Evolutionary conservation across 2,329 filamentous ascomycete genomes (phyloP).

Genomic region (Pseudogymnoascus sp.): DNA sequence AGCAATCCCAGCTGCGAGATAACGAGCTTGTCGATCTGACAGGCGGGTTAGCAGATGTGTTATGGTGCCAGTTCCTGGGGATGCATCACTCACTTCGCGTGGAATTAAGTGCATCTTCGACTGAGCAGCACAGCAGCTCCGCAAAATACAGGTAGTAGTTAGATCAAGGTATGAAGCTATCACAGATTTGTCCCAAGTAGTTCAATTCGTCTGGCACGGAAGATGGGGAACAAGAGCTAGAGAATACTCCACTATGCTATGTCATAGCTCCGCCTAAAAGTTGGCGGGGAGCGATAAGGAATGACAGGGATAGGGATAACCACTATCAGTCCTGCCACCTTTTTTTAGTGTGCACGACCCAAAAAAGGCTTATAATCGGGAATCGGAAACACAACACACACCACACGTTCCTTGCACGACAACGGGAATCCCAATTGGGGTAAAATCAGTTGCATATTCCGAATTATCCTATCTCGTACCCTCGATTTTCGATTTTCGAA

Average conservation of each 20-base stretch:
- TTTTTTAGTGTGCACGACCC: conserved; percentile 1
- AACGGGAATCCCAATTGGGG: background rate
- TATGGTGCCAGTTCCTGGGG: background rate
- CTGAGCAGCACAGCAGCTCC: background rate
- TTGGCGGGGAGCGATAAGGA: conserved; percentile 2
- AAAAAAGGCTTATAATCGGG: background rate
- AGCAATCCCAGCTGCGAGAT: conserved; percentile 83
- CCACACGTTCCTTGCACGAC: background rate
- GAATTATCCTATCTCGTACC: background rate
- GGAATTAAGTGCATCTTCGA: conserved; percentile 41
- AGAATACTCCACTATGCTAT: background rate
- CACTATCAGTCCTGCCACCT: background rate
- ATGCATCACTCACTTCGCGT: conserved; percentile 36
- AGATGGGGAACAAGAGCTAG: background rate
- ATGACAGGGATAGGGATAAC: background rate
- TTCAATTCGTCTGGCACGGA: background rate
- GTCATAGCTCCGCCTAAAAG: conserved; percentile 5
- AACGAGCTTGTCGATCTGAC: conserved; percentile 87
- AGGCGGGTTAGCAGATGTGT: background rate
- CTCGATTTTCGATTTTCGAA: background rate
- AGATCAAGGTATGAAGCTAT: background rate
- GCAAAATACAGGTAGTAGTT: background rate
- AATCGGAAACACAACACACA: background rate
- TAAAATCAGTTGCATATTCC: background rate
- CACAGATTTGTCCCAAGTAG: background rate